Percentiles rank a stretch among this genome's conserved stretches.
Conservation (phyloP, 2,329 filamentous ascomycete species). For the Aspergillus texensis region DNA sequence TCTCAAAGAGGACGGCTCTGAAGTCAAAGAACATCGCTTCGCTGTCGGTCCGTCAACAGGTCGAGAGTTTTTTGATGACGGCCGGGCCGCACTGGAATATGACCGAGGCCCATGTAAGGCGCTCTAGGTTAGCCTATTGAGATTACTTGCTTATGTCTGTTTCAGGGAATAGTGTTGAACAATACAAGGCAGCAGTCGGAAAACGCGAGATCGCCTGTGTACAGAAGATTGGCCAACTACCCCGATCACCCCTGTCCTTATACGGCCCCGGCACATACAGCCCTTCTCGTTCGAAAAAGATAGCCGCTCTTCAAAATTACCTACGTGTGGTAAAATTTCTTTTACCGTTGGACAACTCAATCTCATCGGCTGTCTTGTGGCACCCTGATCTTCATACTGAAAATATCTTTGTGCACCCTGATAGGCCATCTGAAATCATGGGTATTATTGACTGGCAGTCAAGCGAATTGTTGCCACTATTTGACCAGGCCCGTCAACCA, state of each 20-base stretch:
- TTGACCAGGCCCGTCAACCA: constrained; percentile 37
- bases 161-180: constrained; percentile 32
- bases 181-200: constrained; percentile 37
- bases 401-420: constrained; percentile 32
- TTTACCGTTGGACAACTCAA: constrained; percentile 28
- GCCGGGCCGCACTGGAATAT: constrained; percentile 23
- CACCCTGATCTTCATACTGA: constrained; percentile 43
- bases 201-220: constrained; percentile 37
- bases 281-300: constrained; percentile 37
- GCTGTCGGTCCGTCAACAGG: constrained; percentile 41
- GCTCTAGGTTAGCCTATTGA: not conserved
- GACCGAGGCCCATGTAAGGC: constrained; percentile 19
- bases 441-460: constrained; percentile 32
- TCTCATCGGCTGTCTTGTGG: constrained; percentile 33
- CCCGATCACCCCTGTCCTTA: constrained; percentile 34
- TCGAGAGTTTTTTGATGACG: constrained; percentile 35
- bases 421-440: constrained; percentile 21
- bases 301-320: constrained; percentile 33
- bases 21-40: constrained; percentile 30
- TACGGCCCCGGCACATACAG: constrained; percentile 42
- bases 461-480: constrained; percentile 37
- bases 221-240: constrained; percentile 30
- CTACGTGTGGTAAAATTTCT: constrained; percentile 30
- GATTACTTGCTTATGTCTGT: constrained; percentile 11
- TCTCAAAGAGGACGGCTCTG: constrained; percentile 25